Base-by-base conservation (phyloP, 225 moss, liverwort and hornwort genomes). In the Lunularia cruciata region DNA sequence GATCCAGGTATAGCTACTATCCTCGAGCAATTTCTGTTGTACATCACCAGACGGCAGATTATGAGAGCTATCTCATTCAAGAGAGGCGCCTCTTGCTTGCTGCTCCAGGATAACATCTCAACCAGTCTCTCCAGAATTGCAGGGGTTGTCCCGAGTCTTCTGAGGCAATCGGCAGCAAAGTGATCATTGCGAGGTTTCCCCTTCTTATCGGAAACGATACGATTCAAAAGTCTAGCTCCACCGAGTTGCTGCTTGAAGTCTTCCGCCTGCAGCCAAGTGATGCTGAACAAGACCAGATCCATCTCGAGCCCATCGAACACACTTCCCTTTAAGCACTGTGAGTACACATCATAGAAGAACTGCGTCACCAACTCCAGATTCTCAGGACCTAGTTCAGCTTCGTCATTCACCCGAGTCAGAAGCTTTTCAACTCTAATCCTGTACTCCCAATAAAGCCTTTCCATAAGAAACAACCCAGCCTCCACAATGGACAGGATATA, bases 311-410 rank as follows among this genome's bases (percentile, higher is more conserved):
- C 90, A 71, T 83, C 72, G 63, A 88, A 93, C 34, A 86, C 75
- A 57, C 90, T 93, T 31, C 75, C 65, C 37, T 79, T 63, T 72
- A 93, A 71, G 62, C 83, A 84, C 75, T 63, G 51, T 9, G 75
- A 73, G 73, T 90, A 93, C 59, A 87, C 91, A 69, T 84, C 69
- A 70, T 90, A 87, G 69, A 87, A 94, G 72, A 90, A 94, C 18
- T 78, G 76, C 70, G 69, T 72, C 32, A 89, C 84, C 53, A 76
- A 72, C 1, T 75, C 77, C 0, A 74, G 11, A 63, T 75, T 71
- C 42, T 86, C 73, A 5, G 30, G 31, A 0, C 56, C 65, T 45
- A 84, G 73, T n/a, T 64, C 30, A 3, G 38, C 84, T 47, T 72
- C 76, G 2, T 45, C 9, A 0, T 69, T 69, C 49, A 89, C 83